phyloP scores from a whole-genome alignment of 345 rosid genomes.

The Schrenkiella parvula region DNA sequence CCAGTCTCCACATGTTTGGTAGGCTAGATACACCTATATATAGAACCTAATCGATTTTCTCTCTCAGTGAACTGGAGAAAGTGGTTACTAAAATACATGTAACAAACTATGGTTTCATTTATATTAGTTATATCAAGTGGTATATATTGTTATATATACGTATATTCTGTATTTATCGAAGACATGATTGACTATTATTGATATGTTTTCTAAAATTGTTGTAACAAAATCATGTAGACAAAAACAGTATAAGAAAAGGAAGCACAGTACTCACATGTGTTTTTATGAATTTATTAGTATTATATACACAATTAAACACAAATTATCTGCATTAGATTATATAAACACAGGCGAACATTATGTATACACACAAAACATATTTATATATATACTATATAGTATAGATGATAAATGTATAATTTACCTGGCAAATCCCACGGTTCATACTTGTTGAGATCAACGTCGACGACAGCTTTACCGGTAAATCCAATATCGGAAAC shows the following conservation, averaged over 20 bases:
- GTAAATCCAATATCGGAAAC: constrained; percentile 62
- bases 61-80: neutral
- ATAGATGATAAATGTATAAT: neutral
- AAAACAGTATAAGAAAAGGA: neutral
- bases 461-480: constrained; percentile 80
- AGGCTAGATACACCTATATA: constrained; percentile 29
- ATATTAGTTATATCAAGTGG: constrained; percentile 4
- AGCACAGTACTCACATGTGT: neutral
- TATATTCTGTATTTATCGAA: constrained; percentile 3
- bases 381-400: neutral
- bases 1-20: constrained; percentile 31
- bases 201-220: neutral
- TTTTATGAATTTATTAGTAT: neutral
- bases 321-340: neutral
- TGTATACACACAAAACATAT: neutral
- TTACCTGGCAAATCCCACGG: constrained; percentile 99
- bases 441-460: constrained; percentile 95
- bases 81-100: neutral
- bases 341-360: neutral
- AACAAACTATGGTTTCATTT: constrained; percentile 1
- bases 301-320: neutral
- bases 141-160: neutral
- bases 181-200: neutral
- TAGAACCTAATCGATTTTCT: neutral
- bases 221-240: neutral